Evolutionary conservation across 768 basidiomycete genomes (phyloP).

Genomic region (Macrocybe gigantea): DNA sequence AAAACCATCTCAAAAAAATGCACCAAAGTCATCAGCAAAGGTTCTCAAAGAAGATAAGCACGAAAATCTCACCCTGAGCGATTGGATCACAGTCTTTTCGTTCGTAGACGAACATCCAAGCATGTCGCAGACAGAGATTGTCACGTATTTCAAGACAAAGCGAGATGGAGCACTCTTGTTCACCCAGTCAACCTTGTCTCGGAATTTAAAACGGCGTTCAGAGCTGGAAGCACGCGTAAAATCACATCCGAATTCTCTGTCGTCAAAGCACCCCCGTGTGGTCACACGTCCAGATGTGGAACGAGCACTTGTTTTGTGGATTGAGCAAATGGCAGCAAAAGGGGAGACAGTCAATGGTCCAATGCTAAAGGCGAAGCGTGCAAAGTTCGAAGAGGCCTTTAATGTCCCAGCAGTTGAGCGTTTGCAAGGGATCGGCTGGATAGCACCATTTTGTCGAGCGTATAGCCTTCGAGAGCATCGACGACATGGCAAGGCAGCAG

Average conservation of each 20-base stretch:
- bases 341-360: constrained; percentile 14
- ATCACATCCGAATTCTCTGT: constrained; percentile 19
- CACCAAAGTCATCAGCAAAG: not conserved
- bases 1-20: too few relatives aligned
- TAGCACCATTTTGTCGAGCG: constrained; percentile 13
- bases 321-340: constrained; percentile 20
- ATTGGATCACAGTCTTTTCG: not conserved
- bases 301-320: constrained; percentile 23
- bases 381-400: constrained; percentile 17
- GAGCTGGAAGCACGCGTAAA: constrained; percentile 7
- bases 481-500: too few relatives aligned
- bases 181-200: constrained; percentile 18
- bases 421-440: constrained; percentile 15
- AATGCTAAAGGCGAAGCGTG: constrained; percentile 19
- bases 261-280: constrained; percentile 19
- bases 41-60: not conserved
- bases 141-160: constrained; percentile 11
- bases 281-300: constrained; percentile 31
- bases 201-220: constrained; percentile 7
- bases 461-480: too few relatives aligned
- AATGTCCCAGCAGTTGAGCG: constrained; percentile 20
- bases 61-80: not conserved
- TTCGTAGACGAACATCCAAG: constrained; percentile 1
- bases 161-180: constrained; percentile 16
- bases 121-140: constrained; percentile 14